Evolutionary conservation across 441 rosid genomes (phyloP), one percentile per base, ranked within the genome.

Genomic region (Populus hybrid): DNA sequence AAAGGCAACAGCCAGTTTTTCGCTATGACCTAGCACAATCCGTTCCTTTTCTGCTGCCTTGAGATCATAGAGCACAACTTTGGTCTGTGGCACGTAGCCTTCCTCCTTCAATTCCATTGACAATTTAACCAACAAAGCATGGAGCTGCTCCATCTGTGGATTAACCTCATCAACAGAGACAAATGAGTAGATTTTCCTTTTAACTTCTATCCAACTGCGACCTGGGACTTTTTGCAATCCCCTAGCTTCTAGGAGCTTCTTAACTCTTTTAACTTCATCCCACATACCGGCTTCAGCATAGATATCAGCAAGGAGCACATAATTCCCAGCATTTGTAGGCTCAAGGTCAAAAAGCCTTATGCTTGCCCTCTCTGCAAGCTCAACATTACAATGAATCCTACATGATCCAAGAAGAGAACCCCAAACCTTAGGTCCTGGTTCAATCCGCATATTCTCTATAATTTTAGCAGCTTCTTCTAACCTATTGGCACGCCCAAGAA

Each of bases 1-100:
- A 18, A 90, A 93, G 21, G 93, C 97, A 46, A 95, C 88, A 0
- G 99, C 97, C n/a, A 91, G 86, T 74, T 95, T 95, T 82, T 93
- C 97, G 10, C 97, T 93, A 74, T 95, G 99, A 16, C 99, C 97
- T 75, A 92, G 79, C 57, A 93, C 86, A 21, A 93, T 92, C 70
- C 89, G 80, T 82, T 95, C 97, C 84, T 93, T 95, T 83, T 92
- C 98, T 73, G 86, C 85, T 2, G 76, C 75, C 16, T 85, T 95
- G 14, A 95, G 94, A 81, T 91, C 96, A 76, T 93, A 95, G 21
- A 92, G 91, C 81, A 95, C 97, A 1, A 89, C 89, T 81, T 91
- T 85, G 3, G 97, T 95, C 79, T 87, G 94, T 0, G 96, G 97
- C 76, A 88, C 83, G 18, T 91, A 94, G 7, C 97, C 99, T 35